Evolutionary conservation across 208 protist genomes (phyloP).

Genomic region (Tritrichomonas foetus): DNA sequence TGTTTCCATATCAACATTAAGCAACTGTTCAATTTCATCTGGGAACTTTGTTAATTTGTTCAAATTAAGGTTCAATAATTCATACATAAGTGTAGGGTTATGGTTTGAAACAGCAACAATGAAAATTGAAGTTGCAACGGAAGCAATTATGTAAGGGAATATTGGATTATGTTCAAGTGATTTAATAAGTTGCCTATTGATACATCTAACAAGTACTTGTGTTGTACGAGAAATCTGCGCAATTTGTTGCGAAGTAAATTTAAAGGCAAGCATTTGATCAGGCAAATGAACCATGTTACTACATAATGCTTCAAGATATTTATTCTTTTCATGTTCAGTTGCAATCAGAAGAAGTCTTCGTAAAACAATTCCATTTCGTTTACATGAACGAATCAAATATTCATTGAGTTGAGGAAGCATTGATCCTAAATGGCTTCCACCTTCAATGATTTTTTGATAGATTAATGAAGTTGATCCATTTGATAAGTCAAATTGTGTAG

Average conservation of each 20-base stretch:
- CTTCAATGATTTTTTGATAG: background rate
- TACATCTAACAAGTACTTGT: background rate
- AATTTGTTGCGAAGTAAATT: constrained; percentile 11
- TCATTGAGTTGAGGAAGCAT: background rate
- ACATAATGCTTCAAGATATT: background rate
- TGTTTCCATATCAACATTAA: no score
- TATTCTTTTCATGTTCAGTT: background rate
- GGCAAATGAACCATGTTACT: background rate
- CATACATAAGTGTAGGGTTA: background rate
- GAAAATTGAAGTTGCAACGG: background rate
- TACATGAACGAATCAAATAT: background rate
- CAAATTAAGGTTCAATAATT: background rate
- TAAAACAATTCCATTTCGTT: background rate
- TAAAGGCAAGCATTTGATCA: background rate
- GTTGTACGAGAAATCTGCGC: background rate
- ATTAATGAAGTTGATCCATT: background rate
- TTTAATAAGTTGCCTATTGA: background rate
- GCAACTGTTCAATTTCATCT: background rate
- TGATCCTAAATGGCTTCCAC: background rate
- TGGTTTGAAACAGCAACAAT: background rate
- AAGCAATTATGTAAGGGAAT: background rate
- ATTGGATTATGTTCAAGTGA: background rate
- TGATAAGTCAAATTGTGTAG: background rate
- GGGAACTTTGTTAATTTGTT: background rate
- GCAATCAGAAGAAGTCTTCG: background rate